phyloP scores from a whole-genome alignment of 106 monocot species.

The Dendrobium officinale region DNA sequence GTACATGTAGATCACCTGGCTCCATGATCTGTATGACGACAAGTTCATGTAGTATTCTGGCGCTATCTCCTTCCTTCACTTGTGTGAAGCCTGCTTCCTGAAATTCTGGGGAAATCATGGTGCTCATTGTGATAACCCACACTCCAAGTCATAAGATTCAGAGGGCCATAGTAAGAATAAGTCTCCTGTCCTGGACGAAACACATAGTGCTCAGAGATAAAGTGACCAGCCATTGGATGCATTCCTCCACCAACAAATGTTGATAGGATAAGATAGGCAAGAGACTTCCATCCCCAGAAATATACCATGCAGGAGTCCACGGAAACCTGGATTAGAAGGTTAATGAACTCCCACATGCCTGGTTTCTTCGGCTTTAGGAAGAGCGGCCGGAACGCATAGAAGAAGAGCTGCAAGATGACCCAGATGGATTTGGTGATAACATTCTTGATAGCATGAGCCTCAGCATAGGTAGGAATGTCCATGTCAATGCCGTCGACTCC shows the following conservation, averaged over 20 bases:
- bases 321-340: constrained; percentile 43
- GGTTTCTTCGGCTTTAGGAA: constrained; percentile 90
- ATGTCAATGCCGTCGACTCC: constrained; percentile 87
- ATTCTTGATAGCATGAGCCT: constrained; percentile 44
- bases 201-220: constrained; percentile 94
- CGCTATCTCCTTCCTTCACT: constrained; percentile 73
- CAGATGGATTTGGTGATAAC: constrained; percentile 58
- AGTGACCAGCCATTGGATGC: constrained; percentile 94
- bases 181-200: constrained; percentile 80
- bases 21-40: constrained; percentile 37
- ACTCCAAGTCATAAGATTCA: constrained; percentile 82
- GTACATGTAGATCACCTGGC: constrained; percentile 20
- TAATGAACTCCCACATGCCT: constrained; percentile 78
- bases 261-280: constrained; percentile 67
- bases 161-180: constrained; percentile 80
- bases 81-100: constrained; percentile 63
- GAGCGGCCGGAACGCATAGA: constrained; percentile 75
- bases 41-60: constrained; percentile 48
- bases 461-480: constrained; percentile 60
- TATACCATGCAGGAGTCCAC: constrained; percentile 42
- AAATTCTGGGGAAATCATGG: constrained; percentile 90
- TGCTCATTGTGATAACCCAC: constrained; percentile 95
- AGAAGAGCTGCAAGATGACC: constrained; percentile 83
- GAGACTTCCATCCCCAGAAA: constrained; percentile 65
- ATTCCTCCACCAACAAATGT: constrained; percentile 89